Percentiles rank a stretch among this genome's conserved stretches.
phyloP scores from a whole-genome alignment of 2,329 filamentous ascomycete genomes.

The Pyrenochaeta sp. region DNA sequence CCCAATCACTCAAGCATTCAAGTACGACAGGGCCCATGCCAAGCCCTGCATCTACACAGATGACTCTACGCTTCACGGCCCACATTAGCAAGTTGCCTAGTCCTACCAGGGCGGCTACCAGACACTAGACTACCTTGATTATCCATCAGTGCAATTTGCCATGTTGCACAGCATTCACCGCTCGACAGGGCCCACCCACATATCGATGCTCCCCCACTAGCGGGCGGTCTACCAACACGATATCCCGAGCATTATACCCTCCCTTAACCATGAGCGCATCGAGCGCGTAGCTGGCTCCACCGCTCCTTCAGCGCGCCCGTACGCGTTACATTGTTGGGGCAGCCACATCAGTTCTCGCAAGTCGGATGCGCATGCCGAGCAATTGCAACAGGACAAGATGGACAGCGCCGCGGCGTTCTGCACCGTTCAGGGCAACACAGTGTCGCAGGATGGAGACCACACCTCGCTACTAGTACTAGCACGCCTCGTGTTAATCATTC shows the following conservation, averaged over 20 bases:
- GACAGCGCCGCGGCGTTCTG: conserved; percentile 2
- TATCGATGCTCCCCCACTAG: background rate
- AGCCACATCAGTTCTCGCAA: conserved; percentile 10
- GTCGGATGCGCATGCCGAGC: conserved; percentile 14
- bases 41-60: background rate
- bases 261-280: conserved; percentile 15
- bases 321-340: conserved; percentile 12
- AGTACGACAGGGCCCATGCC: conserved; percentile 6
- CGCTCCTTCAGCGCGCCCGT: conserved; percentile 10
- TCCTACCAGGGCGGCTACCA: conserved; percentile 1
- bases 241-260: conserved; percentile 8
- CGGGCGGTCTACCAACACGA: conserved; percentile 4
- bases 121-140: conserved; percentile 3
- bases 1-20: conserved; percentile 6
- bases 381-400: conserved; percentile 1
- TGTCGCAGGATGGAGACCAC: background rate
- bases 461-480: background rate
- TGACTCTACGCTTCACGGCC: conserved; percentile 14
- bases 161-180: conserved; percentile 21
- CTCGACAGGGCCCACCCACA: conserved; percentile 7
- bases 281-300: conserved; percentile 14
- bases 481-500: conserved; percentile 1
- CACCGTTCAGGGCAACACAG: background rate
- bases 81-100: conserved; percentile 7
- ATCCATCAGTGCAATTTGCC: background rate